phyloP scores from a whole-genome alignment of 169 alveolate species.

The Toxoplasma gondii region DNA sequence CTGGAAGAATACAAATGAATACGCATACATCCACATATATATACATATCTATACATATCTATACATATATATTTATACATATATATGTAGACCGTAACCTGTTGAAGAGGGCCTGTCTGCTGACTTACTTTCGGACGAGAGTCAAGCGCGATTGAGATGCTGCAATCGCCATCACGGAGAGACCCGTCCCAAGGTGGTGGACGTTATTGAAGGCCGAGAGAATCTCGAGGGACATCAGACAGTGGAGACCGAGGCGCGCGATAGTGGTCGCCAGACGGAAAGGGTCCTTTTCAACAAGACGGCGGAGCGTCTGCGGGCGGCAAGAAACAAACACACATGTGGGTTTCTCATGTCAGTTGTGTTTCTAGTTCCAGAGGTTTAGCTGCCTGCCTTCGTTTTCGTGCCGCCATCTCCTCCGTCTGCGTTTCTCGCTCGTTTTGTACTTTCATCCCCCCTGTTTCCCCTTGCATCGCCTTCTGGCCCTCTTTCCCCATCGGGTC shows the following conservation, averaged over 20 bases:
- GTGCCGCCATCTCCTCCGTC: not conserved
- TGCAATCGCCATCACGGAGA: conserved; percentile 57
- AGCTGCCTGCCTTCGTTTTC: not conserved
- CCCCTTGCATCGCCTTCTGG: no score
- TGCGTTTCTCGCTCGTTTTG: not conserved
- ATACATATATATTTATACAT: no score
- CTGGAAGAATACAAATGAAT: no score
- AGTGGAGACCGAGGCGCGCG: conserved; percentile 45
- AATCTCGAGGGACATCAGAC: conserved; percentile 47
- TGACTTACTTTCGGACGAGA: conserved; percentile 47
- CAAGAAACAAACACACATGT: not conserved
- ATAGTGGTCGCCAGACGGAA: conserved; percentile 53
- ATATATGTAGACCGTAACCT: no score
- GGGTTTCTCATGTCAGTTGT: not conserved
- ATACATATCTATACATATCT: no score
- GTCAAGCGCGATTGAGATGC: conserved; percentile 21
- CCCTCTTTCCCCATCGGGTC: no score
- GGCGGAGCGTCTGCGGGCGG: not conserved
- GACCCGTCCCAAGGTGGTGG: conserved; percentile 59
- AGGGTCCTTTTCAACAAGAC: conserved; percentile 42
- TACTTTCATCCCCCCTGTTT: not conserved
- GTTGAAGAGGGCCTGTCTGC: no score
- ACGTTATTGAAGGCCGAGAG: conserved; percentile 26
- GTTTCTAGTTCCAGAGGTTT: not conserved
- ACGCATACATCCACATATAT: no score